Evolutionary conservation across 305 asterid genomes (phyloP).

Genomic region (Solanum hybrid): DNA sequence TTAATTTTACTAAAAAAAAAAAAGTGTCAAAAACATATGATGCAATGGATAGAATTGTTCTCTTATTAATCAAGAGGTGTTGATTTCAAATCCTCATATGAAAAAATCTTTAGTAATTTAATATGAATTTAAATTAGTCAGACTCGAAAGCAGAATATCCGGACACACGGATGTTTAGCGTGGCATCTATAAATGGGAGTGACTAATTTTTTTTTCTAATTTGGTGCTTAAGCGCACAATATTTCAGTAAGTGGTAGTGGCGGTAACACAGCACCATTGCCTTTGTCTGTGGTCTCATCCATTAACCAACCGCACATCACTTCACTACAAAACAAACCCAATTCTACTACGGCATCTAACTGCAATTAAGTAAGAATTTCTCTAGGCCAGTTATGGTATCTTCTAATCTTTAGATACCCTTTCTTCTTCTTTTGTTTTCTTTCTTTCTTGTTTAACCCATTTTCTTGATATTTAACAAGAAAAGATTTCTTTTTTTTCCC

Average conservation of each 20-base stretch:
- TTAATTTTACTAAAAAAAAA: too few species aligned
- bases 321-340: not conserved
- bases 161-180: not conserved
- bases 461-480: not conserved
- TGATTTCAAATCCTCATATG: too few species aligned
- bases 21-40: not conserved
- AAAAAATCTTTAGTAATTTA: too few species aligned
- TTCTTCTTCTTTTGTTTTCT: not conserved
- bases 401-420: constrained; percentile 19
- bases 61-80: too few species aligned
- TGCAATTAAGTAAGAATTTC: not conserved
- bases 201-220: too few species aligned
- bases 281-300: not conserved
- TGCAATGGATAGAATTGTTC: too few species aligned
- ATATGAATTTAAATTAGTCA: too few species aligned
- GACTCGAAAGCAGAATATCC: too few species aligned
- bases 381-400: constrained; percentile 10
- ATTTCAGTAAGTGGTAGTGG: constrained; percentile 4
- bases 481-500: not conserved
- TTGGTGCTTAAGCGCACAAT: not conserved
- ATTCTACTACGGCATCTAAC: not conserved
- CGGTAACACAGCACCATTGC: constrained; percentile 1
- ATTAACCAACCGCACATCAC: not conserved
- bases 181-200: not conserved
- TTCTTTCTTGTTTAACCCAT: not conserved